Percentiles rank a stretch among this genome's conserved stretches.
Evolutionary conservation across 78 protist genomes (phyloP).

Genomic region (Polysphondylium violaceum): DNA sequence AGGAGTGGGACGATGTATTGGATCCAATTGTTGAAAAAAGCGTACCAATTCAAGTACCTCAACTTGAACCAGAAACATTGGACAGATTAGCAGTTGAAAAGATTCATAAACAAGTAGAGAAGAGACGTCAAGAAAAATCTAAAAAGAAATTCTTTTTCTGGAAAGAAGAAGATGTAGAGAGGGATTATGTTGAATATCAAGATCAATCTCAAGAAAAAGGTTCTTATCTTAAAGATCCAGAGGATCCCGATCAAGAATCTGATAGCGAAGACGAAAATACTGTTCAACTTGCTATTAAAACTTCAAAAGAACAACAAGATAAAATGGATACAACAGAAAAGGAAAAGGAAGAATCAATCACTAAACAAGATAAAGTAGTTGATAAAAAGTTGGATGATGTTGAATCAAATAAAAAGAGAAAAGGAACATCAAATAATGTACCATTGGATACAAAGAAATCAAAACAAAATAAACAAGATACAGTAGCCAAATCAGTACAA

Average conservation of each 20-base stretch:
- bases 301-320: neutral
- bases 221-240: neutral
- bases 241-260: neutral
- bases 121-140: constrained; percentile 40
- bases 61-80: constrained; percentile 8
- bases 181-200: constrained; percentile 19
- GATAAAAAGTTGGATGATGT: constrained; percentile 27
- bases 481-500: neutral
- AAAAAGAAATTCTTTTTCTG: constrained; percentile 70
- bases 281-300: constrained; percentile 13
- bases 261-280: constrained; percentile 52
- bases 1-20: constrained; percentile 28
- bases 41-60: neutral
- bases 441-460: neutral
- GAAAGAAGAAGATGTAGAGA: constrained; percentile 22
- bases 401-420: neutral
- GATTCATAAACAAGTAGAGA: constrained; percentile 12
- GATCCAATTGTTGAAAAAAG: constrained; percentile 24
- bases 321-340: neutral
- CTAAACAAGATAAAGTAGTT: neutral
- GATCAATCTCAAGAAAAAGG: constrained; percentile 29
- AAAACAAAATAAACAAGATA: neutral
- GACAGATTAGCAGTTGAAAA: constrained; percentile 15
- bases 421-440: neutral
- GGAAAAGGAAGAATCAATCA: neutral